Percentiles rank a stretch among this genome's conserved stretches.
Evolutionary conservation across 2,329 filamentous ascomycete species (phyloP).

Genomic region (Fusarium goolgardi): DNA sequence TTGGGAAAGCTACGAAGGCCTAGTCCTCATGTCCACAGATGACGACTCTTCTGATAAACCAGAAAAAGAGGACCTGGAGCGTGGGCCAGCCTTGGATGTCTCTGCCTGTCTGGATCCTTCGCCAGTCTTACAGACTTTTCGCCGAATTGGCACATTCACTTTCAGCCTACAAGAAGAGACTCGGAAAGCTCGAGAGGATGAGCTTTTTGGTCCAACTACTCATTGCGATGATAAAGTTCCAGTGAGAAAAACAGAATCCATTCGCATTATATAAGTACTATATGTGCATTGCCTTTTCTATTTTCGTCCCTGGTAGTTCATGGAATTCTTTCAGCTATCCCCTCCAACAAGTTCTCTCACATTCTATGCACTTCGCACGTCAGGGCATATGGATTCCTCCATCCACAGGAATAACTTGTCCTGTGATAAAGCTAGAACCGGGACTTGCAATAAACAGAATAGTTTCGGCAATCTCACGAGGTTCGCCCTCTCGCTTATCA

Average conservation of each 20-base stretch:
- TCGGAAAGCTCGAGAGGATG: not conserved
- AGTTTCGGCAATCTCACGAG: constrained; percentile 3
- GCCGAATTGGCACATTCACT: not conserved
- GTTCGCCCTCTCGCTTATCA: constrained; percentile 10
- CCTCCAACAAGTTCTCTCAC: not conserved
- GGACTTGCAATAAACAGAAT: constrained; percentile 15
- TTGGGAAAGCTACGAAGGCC: constrained; percentile 12
- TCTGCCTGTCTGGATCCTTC: not conserved
- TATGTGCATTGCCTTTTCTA: not conserved
- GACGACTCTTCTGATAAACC: not conserved
- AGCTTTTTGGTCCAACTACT: not conserved
- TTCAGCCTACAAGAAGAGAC: constrained; percentile 5
- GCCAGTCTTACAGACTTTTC: not conserved
- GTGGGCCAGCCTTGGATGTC: accelerated
- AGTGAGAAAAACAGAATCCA: not conserved
- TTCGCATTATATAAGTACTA: not conserved
- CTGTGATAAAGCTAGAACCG: constrained; percentile 18
- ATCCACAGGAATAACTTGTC: constrained; percentile 18
- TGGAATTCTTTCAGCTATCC: not conserved
- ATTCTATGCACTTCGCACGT: not conserved
- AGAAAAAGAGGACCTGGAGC: accelerated
- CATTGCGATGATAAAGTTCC: not conserved
- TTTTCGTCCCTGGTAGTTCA: not conserved
- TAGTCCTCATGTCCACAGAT: not conserved
- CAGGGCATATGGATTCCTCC: constrained; percentile 18